A percentile compares a stretch with the other conserved stretches of the same genome.
phyloP scores from a whole-genome alignment of 75 land plant species.

The Pinus taeda region DNA sequence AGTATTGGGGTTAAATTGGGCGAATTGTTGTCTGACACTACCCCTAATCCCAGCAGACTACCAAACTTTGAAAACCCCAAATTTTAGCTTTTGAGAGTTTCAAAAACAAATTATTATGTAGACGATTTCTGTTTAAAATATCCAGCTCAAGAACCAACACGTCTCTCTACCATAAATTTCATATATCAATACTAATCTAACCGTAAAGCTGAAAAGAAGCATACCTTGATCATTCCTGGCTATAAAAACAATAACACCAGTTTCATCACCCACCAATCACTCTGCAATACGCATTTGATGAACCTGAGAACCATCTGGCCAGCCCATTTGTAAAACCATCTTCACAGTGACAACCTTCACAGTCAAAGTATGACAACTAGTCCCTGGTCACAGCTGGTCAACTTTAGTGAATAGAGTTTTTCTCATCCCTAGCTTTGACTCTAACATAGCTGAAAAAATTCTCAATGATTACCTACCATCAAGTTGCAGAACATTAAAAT shows the following conservation, averaged over 20 bases:
- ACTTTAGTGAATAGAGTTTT: conserved; percentile 71
- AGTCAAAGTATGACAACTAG: conserved; percentile 53
- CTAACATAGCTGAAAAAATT: conserved; percentile 22
- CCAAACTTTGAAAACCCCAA: no score
- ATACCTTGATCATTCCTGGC: conserved; percentile 71
- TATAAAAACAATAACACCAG: conserved; percentile 60
- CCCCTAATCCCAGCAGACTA: no score
- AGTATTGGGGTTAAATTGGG: no score
- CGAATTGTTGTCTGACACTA: no score
- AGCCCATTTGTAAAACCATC: conserved; percentile 54
- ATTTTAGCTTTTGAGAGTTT: no score
- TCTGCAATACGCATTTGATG: conserved; percentile 72
- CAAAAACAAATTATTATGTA: no score
- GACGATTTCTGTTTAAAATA: no score
- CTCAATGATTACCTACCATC: not conserved
- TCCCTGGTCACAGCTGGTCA: conserved; percentile 66
- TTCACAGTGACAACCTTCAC: conserved; percentile 71
- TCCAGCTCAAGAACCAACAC: no score
- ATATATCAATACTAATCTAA: no score
- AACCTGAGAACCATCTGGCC: conserved; percentile 55
- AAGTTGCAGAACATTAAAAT: no score
- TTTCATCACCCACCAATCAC: conserved; percentile 71
- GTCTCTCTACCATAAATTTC: no score
- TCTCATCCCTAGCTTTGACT: conserved; percentile 33
- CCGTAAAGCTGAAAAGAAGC: not conserved